A percentile compares a stretch with the other conserved stretches of the same genome.
These are phyloP conservation scores for Calycina marina DNA, from an alignment of 2,329 filamentous ascomycete genomes.

Conservation along the genomic window DNA sequence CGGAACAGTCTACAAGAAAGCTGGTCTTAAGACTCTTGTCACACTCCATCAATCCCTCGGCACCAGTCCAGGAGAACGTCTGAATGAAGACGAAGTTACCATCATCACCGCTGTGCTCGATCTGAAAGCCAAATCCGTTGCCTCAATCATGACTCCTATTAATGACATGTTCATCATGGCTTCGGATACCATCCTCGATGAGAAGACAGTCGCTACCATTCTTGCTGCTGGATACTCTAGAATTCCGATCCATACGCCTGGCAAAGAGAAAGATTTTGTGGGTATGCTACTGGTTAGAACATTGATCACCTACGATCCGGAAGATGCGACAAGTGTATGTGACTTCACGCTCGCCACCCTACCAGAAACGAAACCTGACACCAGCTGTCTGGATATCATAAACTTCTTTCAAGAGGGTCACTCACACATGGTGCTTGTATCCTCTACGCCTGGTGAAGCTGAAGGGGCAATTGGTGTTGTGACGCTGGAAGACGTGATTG, in stretches of 20 bases:
- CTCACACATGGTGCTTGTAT: conserved; percentile 95
- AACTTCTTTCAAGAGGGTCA: conserved; percentile 99
- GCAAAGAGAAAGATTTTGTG: conserved; percentile 76
- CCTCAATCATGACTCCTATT: conserved; percentile 97
- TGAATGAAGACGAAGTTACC: conserved; percentile 96
- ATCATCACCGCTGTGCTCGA: conserved; percentile 96
- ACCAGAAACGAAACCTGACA: conserved; percentile 87
- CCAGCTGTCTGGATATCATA: conserved; percentile 93
- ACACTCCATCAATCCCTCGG: conserved; percentile 88
- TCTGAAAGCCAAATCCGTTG: conserved; percentile 89
- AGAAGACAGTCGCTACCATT: conserved; percentile 87
- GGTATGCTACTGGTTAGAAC: conserved; percentile 98
- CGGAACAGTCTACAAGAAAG: conserved; percentile 95
- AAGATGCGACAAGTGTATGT: conserved; percentile 72
- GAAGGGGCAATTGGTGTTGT: conserved; percentile 86
- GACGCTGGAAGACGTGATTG: conserved; percentile 93
- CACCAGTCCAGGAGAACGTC: conserved; percentile 63
- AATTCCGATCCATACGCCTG: conserved; percentile 83
- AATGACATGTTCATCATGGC: conserved; percentile 93
- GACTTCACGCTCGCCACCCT: conserved; percentile 90
- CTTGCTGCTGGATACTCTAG: conserved; percentile 87
- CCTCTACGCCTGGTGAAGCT: conserved; percentile 76
- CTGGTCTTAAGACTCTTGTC: conserved; percentile 88
- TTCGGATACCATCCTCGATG: conserved; percentile 85
- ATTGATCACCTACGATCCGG: conserved; percentile 94